A percentile compares a stretch with the other conserved stretches of the same genome.
Conservation (phyloP, 495 filamentous ascomycete species). For the Podospora anserina region DNA sequence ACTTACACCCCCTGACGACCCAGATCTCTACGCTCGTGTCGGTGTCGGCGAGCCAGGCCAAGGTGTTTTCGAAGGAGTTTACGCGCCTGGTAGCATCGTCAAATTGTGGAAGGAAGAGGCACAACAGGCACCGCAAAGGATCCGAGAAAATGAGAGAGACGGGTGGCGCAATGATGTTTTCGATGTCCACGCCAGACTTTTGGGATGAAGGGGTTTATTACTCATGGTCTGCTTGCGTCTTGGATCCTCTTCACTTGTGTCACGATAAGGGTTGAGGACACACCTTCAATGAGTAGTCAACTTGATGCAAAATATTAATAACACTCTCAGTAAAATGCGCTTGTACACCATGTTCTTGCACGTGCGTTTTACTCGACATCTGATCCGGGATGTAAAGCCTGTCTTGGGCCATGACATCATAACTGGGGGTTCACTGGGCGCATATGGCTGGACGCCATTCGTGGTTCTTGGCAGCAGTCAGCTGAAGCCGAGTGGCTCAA, state of each 20-base stretch:
- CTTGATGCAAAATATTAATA: too few species aligned
- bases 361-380: neutral
- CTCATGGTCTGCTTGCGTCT: neutral
- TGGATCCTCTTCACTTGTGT: too few species aligned
- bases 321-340: too few species aligned
- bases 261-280: too few species aligned
- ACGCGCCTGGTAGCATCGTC: constrained; percentile 83
- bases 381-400: neutral
- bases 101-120: constrained; percentile 85
- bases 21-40: constrained; percentile 68
- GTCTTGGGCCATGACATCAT: neutral
- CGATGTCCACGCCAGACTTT: constrained; percentile 52
- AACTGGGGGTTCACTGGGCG: neutral
- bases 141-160: constrained; percentile 58
- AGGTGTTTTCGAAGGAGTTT: constrained; percentile 77
- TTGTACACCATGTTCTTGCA: neutral
- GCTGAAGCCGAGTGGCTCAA: too few species aligned
- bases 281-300: too few species aligned
- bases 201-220: constrained; percentile 11
- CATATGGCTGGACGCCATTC: neutral
- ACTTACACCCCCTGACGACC: constrained; percentile 63
- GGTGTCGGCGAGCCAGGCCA: constrained; percentile 60
- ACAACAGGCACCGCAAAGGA: constrained; percentile 56
- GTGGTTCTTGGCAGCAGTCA: neutral
- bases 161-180: constrained; percentile 90